phyloP scores from a whole-genome alignment of 2,329 filamentous ascomycete genomes.

The Stagonosporopsis tanaceti region DNA sequence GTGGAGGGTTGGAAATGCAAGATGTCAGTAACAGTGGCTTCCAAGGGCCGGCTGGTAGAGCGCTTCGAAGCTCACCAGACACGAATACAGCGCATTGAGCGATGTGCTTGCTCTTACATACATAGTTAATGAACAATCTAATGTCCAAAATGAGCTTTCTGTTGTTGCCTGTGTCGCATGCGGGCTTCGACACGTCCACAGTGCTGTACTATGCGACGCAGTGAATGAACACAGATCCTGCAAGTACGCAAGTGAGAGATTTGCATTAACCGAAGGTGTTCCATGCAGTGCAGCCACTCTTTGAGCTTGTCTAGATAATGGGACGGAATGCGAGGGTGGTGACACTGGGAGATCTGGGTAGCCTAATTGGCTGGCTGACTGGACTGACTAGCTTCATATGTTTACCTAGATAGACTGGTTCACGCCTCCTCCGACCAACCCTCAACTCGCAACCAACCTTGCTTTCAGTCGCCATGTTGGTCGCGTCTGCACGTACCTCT shows the following conservation, averaged over 20 bases:
- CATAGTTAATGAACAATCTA: conserved; percentile 15
- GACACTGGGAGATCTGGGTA: conserved; percentile 42
- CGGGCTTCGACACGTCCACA: background rate
- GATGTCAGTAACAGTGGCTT: conserved; percentile 46
- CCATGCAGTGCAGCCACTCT: background rate
- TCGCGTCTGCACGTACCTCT: conserved; percentile 40
- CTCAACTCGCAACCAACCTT: conserved; percentile 35
- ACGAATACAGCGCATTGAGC: conserved; percentile 23
- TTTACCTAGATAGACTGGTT: conserved; percentile 39
- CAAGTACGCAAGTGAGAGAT: background rate
- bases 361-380: conserved; percentile 46
- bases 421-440: conserved; percentile 38
- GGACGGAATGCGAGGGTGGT: conserved; percentile 42
- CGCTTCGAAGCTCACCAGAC: conserved; percentile 24
- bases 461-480: conserved; percentile 15
- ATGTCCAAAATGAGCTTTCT: background rate
- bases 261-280: background rate
- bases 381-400: conserved; percentile 43
- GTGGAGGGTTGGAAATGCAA: conserved; percentile 76
- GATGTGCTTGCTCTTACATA: background rate
- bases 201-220: background rate
- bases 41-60: conserved; percentile 43
- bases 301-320: background rate
- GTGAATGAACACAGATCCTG: background rate
- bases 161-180: background rate